phyloP scores from a whole-genome alignment of 306 rosid species.

The Cucurbita argyrosperma region DNA sequence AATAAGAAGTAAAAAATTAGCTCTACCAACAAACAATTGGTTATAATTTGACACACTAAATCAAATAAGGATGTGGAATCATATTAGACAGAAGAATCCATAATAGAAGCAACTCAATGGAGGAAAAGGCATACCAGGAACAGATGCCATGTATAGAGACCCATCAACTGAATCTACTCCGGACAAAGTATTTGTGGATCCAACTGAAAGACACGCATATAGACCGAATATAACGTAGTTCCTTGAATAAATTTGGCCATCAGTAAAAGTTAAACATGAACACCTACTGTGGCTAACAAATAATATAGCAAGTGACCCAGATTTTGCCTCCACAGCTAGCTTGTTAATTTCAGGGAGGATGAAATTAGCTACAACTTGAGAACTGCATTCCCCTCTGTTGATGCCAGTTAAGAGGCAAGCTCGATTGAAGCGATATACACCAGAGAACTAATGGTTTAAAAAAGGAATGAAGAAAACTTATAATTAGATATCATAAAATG shows the following conservation, averaged over 20 bases:
- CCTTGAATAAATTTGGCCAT: not conserved
- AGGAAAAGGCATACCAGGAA: constrained; percentile 38
- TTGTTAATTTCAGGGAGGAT: constrained; percentile 49
- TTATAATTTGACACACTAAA: not conserved
- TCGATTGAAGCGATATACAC: constrained; percentile 44
- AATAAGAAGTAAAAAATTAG: not conserved
- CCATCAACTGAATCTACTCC: constrained; percentile 21
- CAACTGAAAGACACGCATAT: constrained; percentile 36
- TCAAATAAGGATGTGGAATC: not conserved
- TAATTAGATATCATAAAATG: constrained; percentile 5
- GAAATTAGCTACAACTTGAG: constrained; percentile 40
- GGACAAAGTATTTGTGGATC: constrained; percentile 22
- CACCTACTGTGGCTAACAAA: constrained; percentile 62
- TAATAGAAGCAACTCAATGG: not conserved
- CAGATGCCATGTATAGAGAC: constrained; percentile 34
- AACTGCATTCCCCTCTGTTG: constrained; percentile 21
- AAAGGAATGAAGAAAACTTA: not conserved
- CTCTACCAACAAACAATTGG: not conserved
- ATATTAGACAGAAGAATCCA: not conserved
- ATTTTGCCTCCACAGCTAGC: constrained; percentile 43
- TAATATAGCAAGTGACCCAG: constrained; percentile 41
- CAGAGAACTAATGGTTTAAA: constrained; percentile 25
- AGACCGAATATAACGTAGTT: constrained; percentile 5
- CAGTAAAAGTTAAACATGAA: constrained; percentile 6
- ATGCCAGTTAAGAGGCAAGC: constrained; percentile 30